Percentiles rank a stretch among this genome's conserved stretches.
These are phyloP conservation scores for Acmispon strigosus DNA, from an alignment of 306 rosid genomes.

Conservation along the genomic window DNA sequence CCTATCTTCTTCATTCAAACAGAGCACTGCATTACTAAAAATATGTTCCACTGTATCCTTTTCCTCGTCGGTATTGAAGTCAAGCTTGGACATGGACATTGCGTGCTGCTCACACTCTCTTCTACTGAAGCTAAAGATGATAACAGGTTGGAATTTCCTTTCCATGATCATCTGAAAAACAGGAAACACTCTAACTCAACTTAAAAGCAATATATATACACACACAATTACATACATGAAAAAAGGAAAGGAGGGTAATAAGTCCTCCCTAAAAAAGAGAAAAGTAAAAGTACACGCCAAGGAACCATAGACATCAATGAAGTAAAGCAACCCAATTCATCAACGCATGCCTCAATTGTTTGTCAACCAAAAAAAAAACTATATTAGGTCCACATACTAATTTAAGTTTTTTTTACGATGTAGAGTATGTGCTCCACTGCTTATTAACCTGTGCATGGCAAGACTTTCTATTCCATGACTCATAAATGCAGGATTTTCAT, in stretches of 20 bases:
- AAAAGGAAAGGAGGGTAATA: neutral
- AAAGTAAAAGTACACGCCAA: neutral
- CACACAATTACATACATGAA: no score
- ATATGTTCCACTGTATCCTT: slow-evolving; percentile 75
- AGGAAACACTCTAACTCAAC: slow-evolving; percentile 11
- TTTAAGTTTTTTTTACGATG: neutral
- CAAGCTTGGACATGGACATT: slow-evolving; percentile 94
- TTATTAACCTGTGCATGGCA: no score
- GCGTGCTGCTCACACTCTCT: slow-evolving; percentile 98
- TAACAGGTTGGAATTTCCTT: slow-evolving; percentile 91
- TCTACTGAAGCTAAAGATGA: slow-evolving; percentile 93
- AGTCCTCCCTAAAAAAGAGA: neutral
- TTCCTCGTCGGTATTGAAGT: slow-evolving; percentile 79
- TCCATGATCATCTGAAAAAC: slow-evolving; percentile 89
- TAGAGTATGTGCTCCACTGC: neutral
- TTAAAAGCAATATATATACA: neutral
- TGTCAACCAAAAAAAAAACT: no score
- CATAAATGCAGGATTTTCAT: neutral
- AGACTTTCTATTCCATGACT: no score
- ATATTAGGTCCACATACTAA: no score
- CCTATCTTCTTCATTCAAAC: slow-evolving; percentile 94
- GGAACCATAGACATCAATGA: neutral
- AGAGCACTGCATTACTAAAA: slow-evolving; percentile 74
- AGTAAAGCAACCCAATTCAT: neutral
- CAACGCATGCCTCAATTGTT: no score